Conservation (phyloP, 805 yeast species). For the Starmerella kuoi region DNA sequence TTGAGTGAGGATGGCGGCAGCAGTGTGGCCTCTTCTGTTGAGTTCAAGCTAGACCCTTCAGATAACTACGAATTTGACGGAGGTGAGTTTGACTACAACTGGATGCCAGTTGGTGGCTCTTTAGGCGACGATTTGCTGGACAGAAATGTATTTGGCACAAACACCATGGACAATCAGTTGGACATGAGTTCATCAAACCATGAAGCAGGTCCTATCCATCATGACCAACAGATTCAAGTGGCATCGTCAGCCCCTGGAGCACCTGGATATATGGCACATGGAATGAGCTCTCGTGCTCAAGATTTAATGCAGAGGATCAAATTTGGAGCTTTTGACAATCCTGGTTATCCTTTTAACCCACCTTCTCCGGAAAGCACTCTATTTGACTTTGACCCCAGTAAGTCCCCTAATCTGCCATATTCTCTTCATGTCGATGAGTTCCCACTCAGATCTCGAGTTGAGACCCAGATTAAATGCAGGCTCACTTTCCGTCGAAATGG, state of each 20-base stretch:
- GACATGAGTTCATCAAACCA: too few species aligned
- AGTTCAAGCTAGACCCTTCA: conserved; percentile 8
- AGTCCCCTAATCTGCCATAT: conserved; percentile 13
- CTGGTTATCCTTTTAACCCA: not conserved
- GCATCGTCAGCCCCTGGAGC: not conserved
- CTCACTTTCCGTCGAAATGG: conserved; percentile 48
- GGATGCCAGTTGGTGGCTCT: conserved; percentile 2
- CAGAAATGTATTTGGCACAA: not conserved
- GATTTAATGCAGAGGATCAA: conserved; percentile 14
- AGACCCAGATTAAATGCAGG: conserved; percentile 79
- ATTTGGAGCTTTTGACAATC: conserved; percentile 19
- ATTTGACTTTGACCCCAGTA: conserved; percentile 3
- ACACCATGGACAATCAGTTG: not conserved
- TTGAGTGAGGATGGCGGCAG: conserved; percentile 20
- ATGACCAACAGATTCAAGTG: not conserved
- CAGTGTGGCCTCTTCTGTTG: conserved; percentile 18
- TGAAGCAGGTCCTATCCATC: not conserved
- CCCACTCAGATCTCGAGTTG: conserved; percentile 80
- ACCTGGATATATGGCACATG: not conserved
- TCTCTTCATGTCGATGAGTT: conserved; percentile 38
- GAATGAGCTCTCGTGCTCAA: conserved; percentile 11
- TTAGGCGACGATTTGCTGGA: not conserved
- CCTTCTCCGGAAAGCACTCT: not conserved
- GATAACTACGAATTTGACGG: not conserved
- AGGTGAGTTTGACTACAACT: not conserved